Percentiles rank a stretch among this genome's conserved stretches.
These are phyloP conservation scores for Hymenoscyphus occultus DNA, from an alignment of 2,329 filamentous ascomycete genomes.

Conservation along the genomic window DNA sequence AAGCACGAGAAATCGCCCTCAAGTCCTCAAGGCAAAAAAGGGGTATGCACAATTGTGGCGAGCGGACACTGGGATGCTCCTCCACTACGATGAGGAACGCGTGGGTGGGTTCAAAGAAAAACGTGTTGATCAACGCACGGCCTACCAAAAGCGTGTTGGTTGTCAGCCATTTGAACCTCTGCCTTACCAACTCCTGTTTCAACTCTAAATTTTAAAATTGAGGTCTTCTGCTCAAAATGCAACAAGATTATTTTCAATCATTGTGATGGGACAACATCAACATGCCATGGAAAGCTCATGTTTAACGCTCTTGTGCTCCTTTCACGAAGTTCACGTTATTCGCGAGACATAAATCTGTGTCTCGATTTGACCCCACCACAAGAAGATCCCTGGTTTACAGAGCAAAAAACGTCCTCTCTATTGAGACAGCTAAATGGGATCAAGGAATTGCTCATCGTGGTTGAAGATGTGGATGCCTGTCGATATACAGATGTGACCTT, in stretches of 20 bases:
- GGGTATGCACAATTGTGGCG: neutral
- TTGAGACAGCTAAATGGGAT: neutral
- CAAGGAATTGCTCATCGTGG: neutral
- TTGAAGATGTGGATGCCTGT: neutral
- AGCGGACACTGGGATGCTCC: neutral
- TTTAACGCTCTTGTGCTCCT: neutral
- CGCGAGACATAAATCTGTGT: neutral
- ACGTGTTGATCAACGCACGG: neutral
- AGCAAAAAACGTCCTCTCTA: neutral
- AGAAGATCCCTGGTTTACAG: neutral
- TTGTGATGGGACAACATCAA: neutral
- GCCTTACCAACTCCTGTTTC: neutral
- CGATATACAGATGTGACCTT: neutral
- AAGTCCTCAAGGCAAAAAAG: neutral
- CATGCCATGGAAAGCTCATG: neutral
- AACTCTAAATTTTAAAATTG: neutral
- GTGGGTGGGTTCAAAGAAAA: neutral
- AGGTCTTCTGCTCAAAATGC: neutral
- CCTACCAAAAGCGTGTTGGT: neutral
- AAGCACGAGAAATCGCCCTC: neutral
- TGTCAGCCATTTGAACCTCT: neutral
- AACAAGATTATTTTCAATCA: neutral
- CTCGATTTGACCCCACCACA: neutral
- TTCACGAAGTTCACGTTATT: neutral
- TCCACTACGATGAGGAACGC: neutral